phyloP scores from a whole-genome alignment of 345 rosid genomes.

The Camelina neglecta region DNA sequence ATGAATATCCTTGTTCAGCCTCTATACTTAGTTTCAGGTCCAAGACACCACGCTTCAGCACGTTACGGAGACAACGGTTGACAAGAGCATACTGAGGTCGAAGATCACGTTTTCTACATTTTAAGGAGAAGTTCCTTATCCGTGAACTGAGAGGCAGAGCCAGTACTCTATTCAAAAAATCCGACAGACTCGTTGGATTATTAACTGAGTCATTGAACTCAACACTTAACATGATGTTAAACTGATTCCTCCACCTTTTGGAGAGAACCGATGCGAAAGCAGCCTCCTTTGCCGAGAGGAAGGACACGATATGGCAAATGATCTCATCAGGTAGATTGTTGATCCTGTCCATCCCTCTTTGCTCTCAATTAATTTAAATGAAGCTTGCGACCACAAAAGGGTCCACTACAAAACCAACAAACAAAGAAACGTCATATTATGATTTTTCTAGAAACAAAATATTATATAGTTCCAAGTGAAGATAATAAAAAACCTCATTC shows the following conservation, averaged over 20 bases:
- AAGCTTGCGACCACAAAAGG: neutral
- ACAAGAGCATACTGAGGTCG: too few relatives aligned
- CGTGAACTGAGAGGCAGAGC: neutral
- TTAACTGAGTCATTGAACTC: neutral
- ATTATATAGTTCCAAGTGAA: too few relatives aligned
- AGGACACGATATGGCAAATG: neutral
- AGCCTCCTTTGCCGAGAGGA: constrained; percentile 7
- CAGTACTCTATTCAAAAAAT: constrained; percentile 9
- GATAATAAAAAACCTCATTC: too few relatives aligned
- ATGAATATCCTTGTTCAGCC: neutral
- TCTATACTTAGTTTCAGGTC: neutral
- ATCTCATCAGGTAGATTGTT: neutral
- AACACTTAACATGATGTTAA: neutral
- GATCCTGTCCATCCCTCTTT: neutral
- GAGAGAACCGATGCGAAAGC: neutral
- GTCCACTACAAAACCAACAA: too few relatives aligned
- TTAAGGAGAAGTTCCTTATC: neutral
- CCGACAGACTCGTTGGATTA: neutral
- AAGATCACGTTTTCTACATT: neutral
- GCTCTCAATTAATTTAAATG: neutral
- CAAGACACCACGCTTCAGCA: neutral
- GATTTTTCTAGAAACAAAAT: too few relatives aligned
- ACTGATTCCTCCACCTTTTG: constrained; percentile 5
- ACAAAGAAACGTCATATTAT: too few relatives aligned
- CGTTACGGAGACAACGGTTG: neutral